Evolutionary conservation across 257 asterid species (phyloP), one percentile per base, ranked within the genome.

Genomic region (Plantago major): DNA sequence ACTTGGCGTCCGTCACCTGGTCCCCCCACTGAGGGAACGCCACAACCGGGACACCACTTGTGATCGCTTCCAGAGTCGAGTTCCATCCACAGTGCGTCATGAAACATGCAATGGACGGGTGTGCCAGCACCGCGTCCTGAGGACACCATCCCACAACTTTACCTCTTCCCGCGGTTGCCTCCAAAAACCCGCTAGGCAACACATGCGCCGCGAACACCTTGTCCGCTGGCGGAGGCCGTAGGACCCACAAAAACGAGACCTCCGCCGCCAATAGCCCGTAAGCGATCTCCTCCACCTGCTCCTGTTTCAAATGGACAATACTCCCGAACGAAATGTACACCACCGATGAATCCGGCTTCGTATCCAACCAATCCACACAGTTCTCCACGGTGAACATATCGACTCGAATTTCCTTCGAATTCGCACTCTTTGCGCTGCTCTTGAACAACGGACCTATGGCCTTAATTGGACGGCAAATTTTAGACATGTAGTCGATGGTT

Each of bases 1-100:
- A 90, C 81, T 87, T 90, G 0, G 96, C 97, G 54, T 90, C 78
- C 18, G 89, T 82, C 11, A 90, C 97, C 77, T 90, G 96, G 46
- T 90, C 97, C 6, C 97, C 97, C 87, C 90, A 85, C 58, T 78
- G 91, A 0, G 97, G 97, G 60, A 83, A 85, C 17, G 96, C 88
- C 70, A 80, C 67, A 60, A 85, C 73, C 15, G 97, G 95, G 0
- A 82, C 86, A 12, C 97, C 97, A 22, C 79, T 75, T 11, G 95
- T 59, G 55, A 90, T 15, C 19, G 96, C 88, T 77, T 90, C 97
- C 77, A 85, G 42, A 2, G 95, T 78, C 11, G 97, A 90, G 69
- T 87, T 90, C 96, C 97, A 90, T 0, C 97, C 95, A 26, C 97
- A 90, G 58, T 90, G 97, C 0, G 95, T 85, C 46, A 90, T 55